These are phyloP conservation scores for Podila epigama DNA, from an alignment of 192 early-diverging fungal genomes.

Conservation along the genomic window DNA sequence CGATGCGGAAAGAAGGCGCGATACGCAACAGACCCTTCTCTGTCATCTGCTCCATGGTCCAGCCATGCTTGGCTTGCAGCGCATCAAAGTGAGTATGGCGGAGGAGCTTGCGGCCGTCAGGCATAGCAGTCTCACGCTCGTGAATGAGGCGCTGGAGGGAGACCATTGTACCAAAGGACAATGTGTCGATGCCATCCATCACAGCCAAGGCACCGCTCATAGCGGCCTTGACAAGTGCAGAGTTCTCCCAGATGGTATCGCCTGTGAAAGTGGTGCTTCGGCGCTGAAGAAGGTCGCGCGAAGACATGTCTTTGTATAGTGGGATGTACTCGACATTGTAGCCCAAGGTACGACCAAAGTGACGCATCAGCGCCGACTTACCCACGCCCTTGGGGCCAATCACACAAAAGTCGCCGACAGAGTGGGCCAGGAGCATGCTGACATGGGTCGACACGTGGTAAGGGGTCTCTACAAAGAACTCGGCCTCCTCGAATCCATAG, in stretches of 20 bases:
- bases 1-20: constrained; percentile 79
- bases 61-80: constrained; percentile 55
- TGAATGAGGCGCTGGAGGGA: constrained; percentile 68
- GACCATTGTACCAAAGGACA: constrained; percentile 74
- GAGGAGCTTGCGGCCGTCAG: constrained; percentile 69
- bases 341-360: constrained; percentile 60
- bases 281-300: constrained; percentile 79
- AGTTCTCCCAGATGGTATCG: constrained; percentile 81
- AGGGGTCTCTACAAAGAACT: constrained; percentile 66
- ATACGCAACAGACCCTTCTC: constrained; percentile 62
- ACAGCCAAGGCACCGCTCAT: constrained; percentile 75
- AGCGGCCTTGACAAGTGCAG: constrained; percentile 74
- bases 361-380: constrained; percentile 71
- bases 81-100: constrained; percentile 61
- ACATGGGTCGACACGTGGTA: constrained; percentile 59
- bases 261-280: constrained; percentile 73
- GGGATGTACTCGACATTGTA: constrained; percentile 75
- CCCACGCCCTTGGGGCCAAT: constrained; percentile 79
- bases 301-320: constrained; percentile 81
- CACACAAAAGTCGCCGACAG: constrained; percentile 72
- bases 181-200: constrained; percentile 75
- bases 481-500: constrained; percentile 50
- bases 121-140: constrained; percentile 74
- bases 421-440: constrained; percentile 64
- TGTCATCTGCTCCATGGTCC: constrained; percentile 57